These are phyloP conservation scores for Russula sp. DNA, from an alignment of 768 basidiomycete species.

Conservation along the genomic window DNA sequence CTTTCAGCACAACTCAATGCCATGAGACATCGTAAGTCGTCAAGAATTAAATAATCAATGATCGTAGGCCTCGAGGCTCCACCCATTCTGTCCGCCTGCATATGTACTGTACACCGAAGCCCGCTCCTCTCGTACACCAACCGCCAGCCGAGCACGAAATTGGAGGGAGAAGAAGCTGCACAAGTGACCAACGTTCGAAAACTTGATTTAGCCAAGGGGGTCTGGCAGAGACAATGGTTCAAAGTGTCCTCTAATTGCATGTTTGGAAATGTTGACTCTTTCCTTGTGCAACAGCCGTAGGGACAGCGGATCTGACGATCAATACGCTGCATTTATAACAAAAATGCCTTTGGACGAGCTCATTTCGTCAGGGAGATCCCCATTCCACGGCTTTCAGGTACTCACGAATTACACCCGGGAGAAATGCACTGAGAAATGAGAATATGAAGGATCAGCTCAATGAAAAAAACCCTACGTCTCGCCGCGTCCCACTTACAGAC, in stretches of 20 bases:
- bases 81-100: too few relatives aligned
- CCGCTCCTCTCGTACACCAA: too few relatives aligned
- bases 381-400: background rate
- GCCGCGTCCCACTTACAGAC: slow-evolving; percentile 34
- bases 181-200: background rate
- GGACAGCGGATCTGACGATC: slow-evolving; percentile 7
- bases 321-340: slow-evolving; percentile 42
- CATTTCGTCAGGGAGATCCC: background rate
- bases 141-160: background rate
- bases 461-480: background rate
- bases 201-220: background rate
- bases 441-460: background rate
- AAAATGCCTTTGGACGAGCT: slow-evolving; percentile 33
- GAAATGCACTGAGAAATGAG: slow-evolving; percentile 38
- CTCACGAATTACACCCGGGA: slow-evolving; percentile 46
- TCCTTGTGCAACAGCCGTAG: background rate
- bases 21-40: too few relatives aligned
- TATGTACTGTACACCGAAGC: too few relatives aligned
- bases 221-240: too few relatives aligned
- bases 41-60: too few relatives aligned
- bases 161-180: background rate
- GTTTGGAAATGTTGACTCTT: slow-evolving; percentile 4
- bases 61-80: too few relatives aligned
- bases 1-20: too few relatives aligned
- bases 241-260: background rate